Evolutionary conservation across 306 rosid genomes (phyloP).

Genomic region (Ormosia semicastrata): DNA sequence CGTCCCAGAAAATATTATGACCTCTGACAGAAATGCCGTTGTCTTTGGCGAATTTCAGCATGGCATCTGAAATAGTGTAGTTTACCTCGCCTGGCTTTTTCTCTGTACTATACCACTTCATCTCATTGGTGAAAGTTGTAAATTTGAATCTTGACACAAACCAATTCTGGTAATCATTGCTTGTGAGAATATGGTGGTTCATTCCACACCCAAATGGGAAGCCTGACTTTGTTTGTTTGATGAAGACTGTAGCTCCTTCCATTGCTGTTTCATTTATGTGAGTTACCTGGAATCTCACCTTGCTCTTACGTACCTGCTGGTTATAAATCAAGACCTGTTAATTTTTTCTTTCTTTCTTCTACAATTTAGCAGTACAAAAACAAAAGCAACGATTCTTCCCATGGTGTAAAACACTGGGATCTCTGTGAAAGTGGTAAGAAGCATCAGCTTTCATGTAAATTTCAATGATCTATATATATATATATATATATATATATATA

Average conservation of each 20-base stretch:
- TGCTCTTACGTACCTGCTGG: slow-evolving; percentile 58
- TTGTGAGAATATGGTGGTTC: slow-evolving; percentile 54
- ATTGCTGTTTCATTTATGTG: slow-evolving; percentile 37
- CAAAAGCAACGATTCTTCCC: not conserved
- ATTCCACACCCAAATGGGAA: slow-evolving; percentile 73
- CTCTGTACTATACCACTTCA: slow-evolving; percentile 86
- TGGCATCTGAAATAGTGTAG: slow-evolving; percentile 66
- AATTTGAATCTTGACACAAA: slow-evolving; percentile 57
- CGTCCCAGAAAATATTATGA: slow-evolving; percentile 72
- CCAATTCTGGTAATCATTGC: slow-evolving; percentile 57
- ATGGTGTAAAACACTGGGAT: not conserved
- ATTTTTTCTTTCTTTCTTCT: not conserved
- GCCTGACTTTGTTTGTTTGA: slow-evolving; percentile 37
- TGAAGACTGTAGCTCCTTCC: slow-evolving; percentile 40
- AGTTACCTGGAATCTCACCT: slow-evolving; percentile 50
- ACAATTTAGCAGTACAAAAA: not conserved
- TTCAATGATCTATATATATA: not conserved
- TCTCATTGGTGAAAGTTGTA: slow-evolving; percentile 73
- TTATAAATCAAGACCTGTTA: not conserved
- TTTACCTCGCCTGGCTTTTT: slow-evolving; percentile 52
- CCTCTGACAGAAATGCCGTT: slow-evolving; percentile 61
- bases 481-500: too few relatives aligned
- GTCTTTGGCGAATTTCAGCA: slow-evolving; percentile 50
- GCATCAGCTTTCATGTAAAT: not conserved
- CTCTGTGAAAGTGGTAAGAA: not conserved